A percentile compares a stretch with the other conserved stretches of the same genome.
Conservation (phyloP, 2,329 filamentous ascomycete species). For the Rhinocladiella mackenziei region DNA sequence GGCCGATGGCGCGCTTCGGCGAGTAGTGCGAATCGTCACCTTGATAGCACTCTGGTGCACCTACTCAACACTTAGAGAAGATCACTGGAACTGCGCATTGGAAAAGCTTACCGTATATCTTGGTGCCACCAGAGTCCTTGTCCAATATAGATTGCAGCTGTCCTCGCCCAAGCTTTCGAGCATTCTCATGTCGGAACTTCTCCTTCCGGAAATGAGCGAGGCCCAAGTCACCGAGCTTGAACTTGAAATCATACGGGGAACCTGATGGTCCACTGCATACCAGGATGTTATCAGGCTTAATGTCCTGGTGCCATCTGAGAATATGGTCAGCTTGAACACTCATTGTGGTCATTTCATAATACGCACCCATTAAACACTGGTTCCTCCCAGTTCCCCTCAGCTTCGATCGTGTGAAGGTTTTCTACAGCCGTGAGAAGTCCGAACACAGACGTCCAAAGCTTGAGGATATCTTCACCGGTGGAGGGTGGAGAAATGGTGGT, state of each 20-base stretch:
- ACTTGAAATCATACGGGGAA: conserved; percentile 28
- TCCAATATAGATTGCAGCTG: background rate
- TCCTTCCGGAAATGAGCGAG: conserved; percentile 21
- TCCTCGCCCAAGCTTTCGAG: conserved; percentile 3
- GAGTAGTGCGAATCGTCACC: conserved; percentile 6
- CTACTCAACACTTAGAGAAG: conserved; percentile 15
- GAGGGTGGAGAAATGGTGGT: conserved; percentile 27
- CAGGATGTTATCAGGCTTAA: conserved; percentile 35
- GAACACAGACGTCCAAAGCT: conserved; percentile 35
- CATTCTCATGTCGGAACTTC: too few species aligned
- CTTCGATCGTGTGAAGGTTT: background rate
- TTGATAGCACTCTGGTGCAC: conserved; percentile 34
- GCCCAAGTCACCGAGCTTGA: conserved; percentile 35
- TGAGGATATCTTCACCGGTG: conserved; percentile 31
- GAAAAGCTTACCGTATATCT: conserved; percentile 5
- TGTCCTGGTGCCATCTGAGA: conserved; percentile 34
- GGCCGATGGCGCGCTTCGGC: background rate
- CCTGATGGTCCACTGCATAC: conserved; percentile 25
- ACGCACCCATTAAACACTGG: conserved; percentile 18
- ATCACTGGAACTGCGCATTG: background rate
- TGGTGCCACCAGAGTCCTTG: background rate
- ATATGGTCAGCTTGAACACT: background rate
- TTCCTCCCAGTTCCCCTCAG: conserved; percentile 1
- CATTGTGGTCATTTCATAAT: background rate
- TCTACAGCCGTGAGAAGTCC: conserved; percentile 30